Conservation (phyloP, 768 basidiomycete genomes). For the Suillus bovinus region DNA sequence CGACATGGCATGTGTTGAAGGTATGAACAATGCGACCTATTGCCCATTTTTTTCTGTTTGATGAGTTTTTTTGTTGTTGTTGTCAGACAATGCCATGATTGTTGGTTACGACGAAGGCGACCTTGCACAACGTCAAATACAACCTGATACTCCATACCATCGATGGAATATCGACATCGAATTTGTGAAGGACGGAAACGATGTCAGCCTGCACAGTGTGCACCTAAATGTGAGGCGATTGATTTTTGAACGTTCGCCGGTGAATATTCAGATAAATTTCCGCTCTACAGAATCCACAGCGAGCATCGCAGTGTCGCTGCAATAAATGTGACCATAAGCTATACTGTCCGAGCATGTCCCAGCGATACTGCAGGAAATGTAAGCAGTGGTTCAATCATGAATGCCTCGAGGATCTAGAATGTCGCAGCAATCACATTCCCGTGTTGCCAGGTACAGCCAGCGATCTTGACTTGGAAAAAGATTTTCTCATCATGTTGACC, state of each 20-base stretch:
- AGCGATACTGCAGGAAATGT: neutral
- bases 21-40: too few species aligned
- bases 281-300: too few species aligned
- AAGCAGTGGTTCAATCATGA: too few species aligned
- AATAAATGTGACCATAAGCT: neutral
- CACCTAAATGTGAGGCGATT: neutral
- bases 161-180: neutral
- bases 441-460: too few species aligned
- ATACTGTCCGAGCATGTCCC: neutral
- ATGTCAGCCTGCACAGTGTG: neutral
- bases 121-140: neutral
- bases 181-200: neutral
- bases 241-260: too few species aligned
- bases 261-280: too few species aligned
- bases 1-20: neutral
- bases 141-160: neutral
- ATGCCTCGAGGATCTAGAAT: too few species aligned
- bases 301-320: neutral
- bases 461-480: too few species aligned
- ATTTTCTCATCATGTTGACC: too few species aligned
- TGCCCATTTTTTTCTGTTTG: too few species aligned
- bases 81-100: neutral
- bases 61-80: too few species aligned
- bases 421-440: too few species aligned
- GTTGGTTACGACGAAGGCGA: neutral